Evolutionary conservation across 371 early-diverging fungal species (phyloP).

Genomic region (Mortierella sp.): DNA sequence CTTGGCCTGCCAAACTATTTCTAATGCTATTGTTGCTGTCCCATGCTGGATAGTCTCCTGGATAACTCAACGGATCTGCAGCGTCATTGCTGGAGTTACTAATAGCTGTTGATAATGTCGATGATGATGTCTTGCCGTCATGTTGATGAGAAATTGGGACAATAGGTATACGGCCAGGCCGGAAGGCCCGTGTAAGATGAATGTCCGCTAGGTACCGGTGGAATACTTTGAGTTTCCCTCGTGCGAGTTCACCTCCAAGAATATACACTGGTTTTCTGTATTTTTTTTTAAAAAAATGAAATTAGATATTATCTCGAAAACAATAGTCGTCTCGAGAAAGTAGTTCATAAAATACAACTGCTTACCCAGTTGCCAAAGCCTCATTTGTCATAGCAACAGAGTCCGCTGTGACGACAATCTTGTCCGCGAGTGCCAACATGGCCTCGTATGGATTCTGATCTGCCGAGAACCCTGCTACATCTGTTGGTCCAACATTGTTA

Average conservation of each 20-base stretch:
- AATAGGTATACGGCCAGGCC: conserved; percentile 45
- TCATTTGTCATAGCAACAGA: conserved; percentile 55
- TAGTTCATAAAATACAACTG: no score
- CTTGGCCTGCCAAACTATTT: conserved; percentile 23
- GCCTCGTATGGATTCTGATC: conserved; percentile 40
- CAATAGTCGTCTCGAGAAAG: no score
- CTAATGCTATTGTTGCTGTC: background rate
- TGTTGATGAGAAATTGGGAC: background rate
- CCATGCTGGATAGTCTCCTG: conserved; percentile 49
- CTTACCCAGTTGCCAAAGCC: conserved; percentile 50
- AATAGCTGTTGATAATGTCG: background rate
- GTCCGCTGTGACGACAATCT: conserved; percentile 52
- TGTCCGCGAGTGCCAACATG: conserved; percentile 52
- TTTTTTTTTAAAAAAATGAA: conserved; percentile 7
- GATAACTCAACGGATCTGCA: conserved; percentile 49
- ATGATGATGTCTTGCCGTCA: background rate
- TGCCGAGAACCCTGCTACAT: conserved; percentile 13
- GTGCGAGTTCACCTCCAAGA: conserved; percentile 48
- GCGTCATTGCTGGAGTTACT: conserved; percentile 12
- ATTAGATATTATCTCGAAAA: background rate
- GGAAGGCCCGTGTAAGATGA: conserved; percentile 43
- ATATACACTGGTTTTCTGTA: conserved; percentile 50
- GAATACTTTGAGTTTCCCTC: conserved; percentile 54
- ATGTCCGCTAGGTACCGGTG: conserved; percentile 39
- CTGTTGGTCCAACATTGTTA: conserved; percentile 19